Percentiles rank a stretch among this genome's conserved stretches.
These are phyloP conservation scores for Handroanthus guayacan DNA, from an alignment of 257 asterid species.

Conservation along the genomic window DNA sequence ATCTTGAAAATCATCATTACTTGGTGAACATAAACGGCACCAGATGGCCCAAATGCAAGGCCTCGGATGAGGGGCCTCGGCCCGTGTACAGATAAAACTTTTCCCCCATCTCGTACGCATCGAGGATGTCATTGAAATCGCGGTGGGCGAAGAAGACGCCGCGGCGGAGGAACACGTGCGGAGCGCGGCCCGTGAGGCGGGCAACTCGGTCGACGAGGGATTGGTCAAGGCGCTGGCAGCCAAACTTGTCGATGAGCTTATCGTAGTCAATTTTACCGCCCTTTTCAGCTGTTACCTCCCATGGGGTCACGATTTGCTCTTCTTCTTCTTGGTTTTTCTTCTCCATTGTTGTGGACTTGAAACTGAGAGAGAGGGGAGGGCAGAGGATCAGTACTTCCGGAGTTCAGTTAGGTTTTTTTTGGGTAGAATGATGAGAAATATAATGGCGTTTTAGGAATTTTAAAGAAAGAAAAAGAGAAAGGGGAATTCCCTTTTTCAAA, in stretches of 20 bases:
- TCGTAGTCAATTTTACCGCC: constrained; percentile 94
- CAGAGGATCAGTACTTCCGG: neutral
- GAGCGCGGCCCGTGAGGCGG: constrained; percentile 72
- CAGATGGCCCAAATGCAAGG: constrained; percentile 96
- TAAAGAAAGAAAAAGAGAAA: neutral
- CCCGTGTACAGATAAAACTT: constrained; percentile 93
- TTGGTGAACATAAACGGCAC: constrained; percentile 96
- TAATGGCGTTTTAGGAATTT: neutral
- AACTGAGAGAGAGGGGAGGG: neutral
- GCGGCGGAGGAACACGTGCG: constrained; percentile 98
- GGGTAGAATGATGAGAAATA: too few species aligned
- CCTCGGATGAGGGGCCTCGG: constrained; percentile 97
- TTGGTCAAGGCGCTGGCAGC: constrained; percentile 87
- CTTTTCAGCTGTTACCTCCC: constrained; percentile 87
- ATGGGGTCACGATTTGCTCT: constrained; percentile 82
- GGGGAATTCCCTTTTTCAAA: neutral
- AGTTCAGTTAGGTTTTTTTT: constrained; percentile 29
- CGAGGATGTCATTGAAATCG: constrained; percentile 72
- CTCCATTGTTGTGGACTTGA: constrained; percentile 43
- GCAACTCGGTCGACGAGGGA: constrained; percentile 75
- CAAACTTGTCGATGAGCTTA: constrained; percentile 84
- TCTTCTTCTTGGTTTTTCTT: constrained; percentile 42
- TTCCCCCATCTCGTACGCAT: constrained; percentile 81
- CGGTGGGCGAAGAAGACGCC: constrained; percentile 97
- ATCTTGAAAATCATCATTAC: constrained; percentile 42